Conservation (phyloP, 2,329 filamentous ascomycete species). For the Diplodia seriata region DNA sequence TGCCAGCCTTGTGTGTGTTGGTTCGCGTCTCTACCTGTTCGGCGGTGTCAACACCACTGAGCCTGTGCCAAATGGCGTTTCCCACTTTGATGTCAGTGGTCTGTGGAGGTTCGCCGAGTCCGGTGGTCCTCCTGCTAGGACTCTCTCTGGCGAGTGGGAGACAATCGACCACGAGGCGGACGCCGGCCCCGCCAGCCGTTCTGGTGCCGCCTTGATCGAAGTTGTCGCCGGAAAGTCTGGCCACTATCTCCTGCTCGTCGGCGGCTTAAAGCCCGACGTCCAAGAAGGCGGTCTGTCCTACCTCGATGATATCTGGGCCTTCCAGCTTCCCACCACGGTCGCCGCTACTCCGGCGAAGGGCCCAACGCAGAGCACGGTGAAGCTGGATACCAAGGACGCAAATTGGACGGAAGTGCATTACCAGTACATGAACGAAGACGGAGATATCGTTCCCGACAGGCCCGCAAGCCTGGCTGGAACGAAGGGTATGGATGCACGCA, state of each 20-base stretch:
- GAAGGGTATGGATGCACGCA: conserved; percentile 51
- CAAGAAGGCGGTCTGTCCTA: conserved; percentile 24
- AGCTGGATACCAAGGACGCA: conserved; percentile 55
- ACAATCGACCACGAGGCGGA: conserved; percentile 41
- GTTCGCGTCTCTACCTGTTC: conserved; percentile 57
- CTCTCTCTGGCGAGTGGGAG: conserved; percentile 44
- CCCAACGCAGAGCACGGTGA: conserved; percentile 54
- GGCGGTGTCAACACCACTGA: conserved; percentile 44
- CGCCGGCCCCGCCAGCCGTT: conserved; percentile 52
- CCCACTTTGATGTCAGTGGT: conserved; percentile 45
- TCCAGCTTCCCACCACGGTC: conserved; percentile 58
- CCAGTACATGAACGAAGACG: conserved; percentile 52
- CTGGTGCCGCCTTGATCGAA: conserved; percentile 54
- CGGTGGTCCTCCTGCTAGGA: conserved; percentile 42
- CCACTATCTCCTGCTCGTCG: conserved; percentile 60
- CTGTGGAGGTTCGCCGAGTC: conserved; percentile 47
- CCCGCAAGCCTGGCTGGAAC: conserved; percentile 46
- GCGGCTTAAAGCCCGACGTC: conserved; percentile 49
- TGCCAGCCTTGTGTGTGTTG: conserved; percentile 54
- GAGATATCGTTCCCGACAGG: conserved; percentile 52
- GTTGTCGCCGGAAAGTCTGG: conserved; percentile 61
- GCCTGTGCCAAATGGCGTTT: conserved; percentile 36
- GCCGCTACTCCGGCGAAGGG: conserved; percentile 59
- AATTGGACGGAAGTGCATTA: conserved; percentile 61
- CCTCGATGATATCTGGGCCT: conserved; percentile 58